Base-by-base conservation (phyloP, 108 stramenopile species). In the Chaetoceros tenuissimus region DNA sequence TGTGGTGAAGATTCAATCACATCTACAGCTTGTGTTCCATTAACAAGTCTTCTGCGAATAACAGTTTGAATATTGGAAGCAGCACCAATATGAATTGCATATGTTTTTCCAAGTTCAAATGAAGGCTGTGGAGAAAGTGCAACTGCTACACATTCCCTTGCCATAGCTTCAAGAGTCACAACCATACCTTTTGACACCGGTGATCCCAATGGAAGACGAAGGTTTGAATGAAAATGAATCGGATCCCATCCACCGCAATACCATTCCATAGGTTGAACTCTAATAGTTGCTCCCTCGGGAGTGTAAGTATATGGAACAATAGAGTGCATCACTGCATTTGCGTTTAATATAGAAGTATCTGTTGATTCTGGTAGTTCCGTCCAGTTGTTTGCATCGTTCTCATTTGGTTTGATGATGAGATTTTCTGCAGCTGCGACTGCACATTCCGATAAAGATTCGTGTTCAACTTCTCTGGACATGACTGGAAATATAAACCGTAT, bases 41-140 rank as follows among this genome's bases (percentile, higher is more conserved):
- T 72, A 28, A 61, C 48, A n/a, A 50, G 20, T 18, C 66, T 65
- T 18, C 77, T 53, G 23, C 78, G 70, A 24, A 79, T 24, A 18
- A 79, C 78, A 24, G 78, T 75, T 27, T 63, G 62, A 1, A 75
- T 27, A 46, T 58, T 84, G 0, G 78, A 78, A 29, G 69, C 57
- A 48, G 77, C 77, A 21, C 82, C 82, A 57, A 84, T 73, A 47
- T 74, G 73, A 0, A 80, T 71, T 2, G 78, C 79, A 53, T 80
- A 80, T 18, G 77, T 79, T 48, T 74, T 74, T 0, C 75, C 80
- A 48, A 81, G 55, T 20, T 69, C 59, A 59, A 61, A 80, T 28
- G 54, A 50, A 40, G 72, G 55, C 51, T 73, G 54, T 51, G 80
- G 80, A 16, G 75, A 77, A 18, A 79, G 55, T 1, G 78, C 81